These are phyloP conservation scores for Penicillium sp. DNA, from an alignment of 2,329 filamentous ascomycete species.

Conservation along the genomic window DNA sequence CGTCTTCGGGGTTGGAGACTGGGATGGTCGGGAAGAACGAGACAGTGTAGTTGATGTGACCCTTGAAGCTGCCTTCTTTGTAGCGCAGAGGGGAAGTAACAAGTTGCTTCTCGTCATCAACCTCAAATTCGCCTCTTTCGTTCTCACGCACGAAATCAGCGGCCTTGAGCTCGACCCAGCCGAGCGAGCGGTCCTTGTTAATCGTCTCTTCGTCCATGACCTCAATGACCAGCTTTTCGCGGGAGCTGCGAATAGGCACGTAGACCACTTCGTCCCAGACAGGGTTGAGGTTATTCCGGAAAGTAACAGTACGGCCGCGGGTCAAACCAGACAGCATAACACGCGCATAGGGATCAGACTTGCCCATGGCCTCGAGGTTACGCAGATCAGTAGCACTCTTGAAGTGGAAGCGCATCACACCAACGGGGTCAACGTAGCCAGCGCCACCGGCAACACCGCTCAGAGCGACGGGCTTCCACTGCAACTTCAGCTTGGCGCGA, in stretches of 20 bases:
- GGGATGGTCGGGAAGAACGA: conserved; percentile 91
- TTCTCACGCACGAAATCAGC: conserved; percentile 80
- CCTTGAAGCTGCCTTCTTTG: conserved; percentile 76
- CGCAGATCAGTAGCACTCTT: conserved; percentile 80
- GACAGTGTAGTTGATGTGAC: conserved; percentile 78
- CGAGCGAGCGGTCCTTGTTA: conserved; percentile 87
- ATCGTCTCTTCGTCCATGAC: conserved; percentile 97
- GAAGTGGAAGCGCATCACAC: conserved; percentile 94
- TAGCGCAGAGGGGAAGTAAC: conserved; percentile 73
- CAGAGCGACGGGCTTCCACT: conserved; percentile 94
- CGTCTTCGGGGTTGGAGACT: conserved; percentile 82
- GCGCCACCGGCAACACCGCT: conserved; percentile 77
- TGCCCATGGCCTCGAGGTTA: conserved; percentile 93
- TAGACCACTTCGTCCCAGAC: conserved; percentile 97
- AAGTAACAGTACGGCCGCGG: conserved; percentile 91
- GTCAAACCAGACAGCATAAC: conserved; percentile 88
- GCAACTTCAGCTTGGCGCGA: conserved; percentile 84
- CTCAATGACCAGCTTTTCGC: conserved; percentile 85
- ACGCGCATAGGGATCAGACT: conserved; percentile 93
- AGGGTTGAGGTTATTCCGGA: conserved; percentile 92
- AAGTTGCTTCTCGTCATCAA: conserved; percentile 75
- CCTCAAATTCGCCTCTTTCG: conserved; percentile 79
- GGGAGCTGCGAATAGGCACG: conserved; percentile 81
- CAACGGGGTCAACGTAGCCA: conserved; percentile 91
- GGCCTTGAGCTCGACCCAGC: conserved; percentile 76